Base-by-base conservation (phyloP, 768 basidiomycete species). In the Boletus fagicola region DNA sequence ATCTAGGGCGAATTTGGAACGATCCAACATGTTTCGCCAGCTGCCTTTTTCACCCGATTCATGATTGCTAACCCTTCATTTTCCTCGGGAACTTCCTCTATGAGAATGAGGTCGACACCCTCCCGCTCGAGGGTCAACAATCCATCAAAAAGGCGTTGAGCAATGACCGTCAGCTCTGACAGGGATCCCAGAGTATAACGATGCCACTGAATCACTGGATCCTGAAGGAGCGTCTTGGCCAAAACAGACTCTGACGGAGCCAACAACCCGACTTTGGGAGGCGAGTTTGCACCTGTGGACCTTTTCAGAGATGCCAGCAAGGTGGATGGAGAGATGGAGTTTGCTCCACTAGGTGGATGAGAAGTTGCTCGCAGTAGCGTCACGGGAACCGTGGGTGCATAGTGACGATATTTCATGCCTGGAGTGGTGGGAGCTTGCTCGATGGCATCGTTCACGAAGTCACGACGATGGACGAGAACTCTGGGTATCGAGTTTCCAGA, bases 321-420 rank as follows among this genome's bases (percentile, higher is more conserved):
- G 4, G 73, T 54, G 5, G 65, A 64, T 15, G 74, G 59, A 1
- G 75, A 64, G 13, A 71, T 65, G 4, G 75, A 53, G 8, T 68
- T 49, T n/a, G 62, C 58, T 22, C 73, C 75, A 7, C 52, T 22
- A 8, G 82, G 78, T 26, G 80, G 78, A 43, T 65, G 58, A n/a
- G 80, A 74, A 5, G 73, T 63, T 4, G 84, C 83, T 59, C 81
- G 78, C 39, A 94, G 75, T 7, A 98, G 81, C 22, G 82, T 83
- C 31, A 98, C 91, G 2, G 94, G 93, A 5, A 94, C 86, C 1
- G 87, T 77, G 2, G 97, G 97, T 24, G 95, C 90, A 71, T 99
- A 99, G 74, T 99, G 97, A 50, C 88, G 84, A 72, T 99, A 99
- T 75, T 99, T 99, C 95, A 98, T 97, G 33, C 97, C 97, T 2